Base-by-base conservation (phyloP, 257 asterid genomes). In the Jacaranda mimosifolia region DNA sequence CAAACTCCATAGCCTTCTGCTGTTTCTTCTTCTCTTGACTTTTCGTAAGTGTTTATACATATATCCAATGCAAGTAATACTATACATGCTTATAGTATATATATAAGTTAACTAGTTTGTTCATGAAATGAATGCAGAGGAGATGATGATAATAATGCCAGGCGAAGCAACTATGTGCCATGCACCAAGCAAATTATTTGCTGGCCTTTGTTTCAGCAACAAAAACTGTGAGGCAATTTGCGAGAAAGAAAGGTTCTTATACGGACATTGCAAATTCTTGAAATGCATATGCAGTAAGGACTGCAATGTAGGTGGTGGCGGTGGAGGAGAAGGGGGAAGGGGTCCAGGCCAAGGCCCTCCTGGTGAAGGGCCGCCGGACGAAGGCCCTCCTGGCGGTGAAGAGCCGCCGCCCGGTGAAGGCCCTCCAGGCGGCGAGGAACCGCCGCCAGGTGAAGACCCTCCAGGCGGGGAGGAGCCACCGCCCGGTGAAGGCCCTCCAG, bases 191-290 rank as follows among this genome's bases (percentile, higher is more conserved):
- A 65, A 0, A 46, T 5, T 45, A 3, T 81, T 64, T 35, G 58
- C 4, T 1, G 85, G 85, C 10, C 15, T 38, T n/a, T 81, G 85
- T 72, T 53, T 81, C 26, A 76, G 75, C 8, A 1, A 17, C 35
- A 1, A 6, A 19, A 72, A 81, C 39, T 76, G 85, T 17, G 75
- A 12, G 3, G 6, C 82, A 1, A 58, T 77, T 48, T 81, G 85
- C 63, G 76, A 65, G 79, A 76, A 66, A 46, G 85, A 81, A 71
- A 79, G 81, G 0, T 81, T 26, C 17, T 1, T 1, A 9, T n/a
- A 6, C 17, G 85, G 81, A 14, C 40, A 18, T 3, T 81, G 85
- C 53, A 64, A 63, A 56, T 15, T 26, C 11, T 55, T 46, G 5
- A 63, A 38, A 38, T 81, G 85, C 51, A 57, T 45, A 0, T 81